A percentile compares a stretch with the other conserved stretches of the same genome.
Conservation (phyloP, 768 basidiomycete genomes). For the Panaeolus cyanescens region DNA sequence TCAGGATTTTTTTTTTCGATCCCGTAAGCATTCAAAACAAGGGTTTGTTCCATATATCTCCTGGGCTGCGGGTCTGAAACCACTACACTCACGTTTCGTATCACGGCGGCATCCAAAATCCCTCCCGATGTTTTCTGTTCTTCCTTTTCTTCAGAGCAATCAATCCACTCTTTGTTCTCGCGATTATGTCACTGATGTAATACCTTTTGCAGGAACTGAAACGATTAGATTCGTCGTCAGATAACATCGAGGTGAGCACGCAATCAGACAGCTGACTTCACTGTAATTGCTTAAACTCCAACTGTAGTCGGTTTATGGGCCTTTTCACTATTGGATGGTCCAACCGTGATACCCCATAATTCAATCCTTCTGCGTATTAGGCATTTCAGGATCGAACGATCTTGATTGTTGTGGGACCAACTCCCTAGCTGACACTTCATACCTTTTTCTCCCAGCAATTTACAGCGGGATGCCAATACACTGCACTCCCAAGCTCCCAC, state of each 20-base stretch:
- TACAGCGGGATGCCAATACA: neutral
- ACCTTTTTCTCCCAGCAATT: slow-evolving; percentile 1
- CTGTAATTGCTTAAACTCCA: no score
- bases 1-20: neutral
- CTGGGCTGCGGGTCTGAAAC: slow-evolving; percentile 2
- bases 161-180: neutral
- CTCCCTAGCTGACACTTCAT: neutral
- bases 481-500: slow-evolving; percentile 1
- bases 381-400: neutral
- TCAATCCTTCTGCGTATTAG: neutral
- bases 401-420: neutral
- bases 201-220: neutral
- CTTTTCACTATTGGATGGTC: neutral
- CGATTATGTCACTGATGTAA: neutral
- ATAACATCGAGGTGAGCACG: neutral
- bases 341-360: neutral
- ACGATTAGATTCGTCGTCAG: neutral
- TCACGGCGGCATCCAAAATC: neutral
- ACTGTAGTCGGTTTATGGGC: no score
- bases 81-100: neutral
- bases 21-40: slow-evolving; percentile 1
- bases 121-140: neutral
- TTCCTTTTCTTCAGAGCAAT: neutral
- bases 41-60: slow-evolving; percentile 3
- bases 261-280: no score